A percentile compares a stretch with the other conserved stretches of the same genome.
These are phyloP conservation scores for Paratrimastix pyriformis DNA, from an alignment of 78 protist species.

Conservation along the genomic window DNA sequence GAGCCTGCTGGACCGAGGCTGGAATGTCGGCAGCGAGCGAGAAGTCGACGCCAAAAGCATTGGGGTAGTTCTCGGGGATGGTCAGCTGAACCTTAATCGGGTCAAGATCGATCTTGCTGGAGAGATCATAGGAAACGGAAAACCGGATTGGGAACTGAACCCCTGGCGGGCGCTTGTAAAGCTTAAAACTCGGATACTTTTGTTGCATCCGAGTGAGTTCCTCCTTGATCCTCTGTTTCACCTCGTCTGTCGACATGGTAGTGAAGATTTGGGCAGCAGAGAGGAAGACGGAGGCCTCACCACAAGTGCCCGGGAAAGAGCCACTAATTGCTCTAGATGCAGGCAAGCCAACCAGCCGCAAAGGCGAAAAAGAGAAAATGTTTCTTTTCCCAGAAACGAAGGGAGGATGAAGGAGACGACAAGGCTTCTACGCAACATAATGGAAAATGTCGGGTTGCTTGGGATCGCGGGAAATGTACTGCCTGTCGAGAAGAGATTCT, in stretches of 20 bases:
- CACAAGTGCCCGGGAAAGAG: too few relatives aligned
- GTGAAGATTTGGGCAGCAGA: not conserved
- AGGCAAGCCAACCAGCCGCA: too few relatives aligned
- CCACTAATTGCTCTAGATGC: too few relatives aligned
- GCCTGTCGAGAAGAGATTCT: not conserved
- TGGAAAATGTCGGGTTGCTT: not conserved
- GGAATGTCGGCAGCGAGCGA: not conserved
- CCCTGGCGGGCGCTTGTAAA: conserved; percentile 3
- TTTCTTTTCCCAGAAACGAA: too few relatives aligned
- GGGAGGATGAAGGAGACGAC: not conserved
- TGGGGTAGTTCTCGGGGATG: conserved; percentile 6
- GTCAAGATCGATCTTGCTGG: not conserved
- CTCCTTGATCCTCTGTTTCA: not conserved
- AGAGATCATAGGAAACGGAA: not conserved
- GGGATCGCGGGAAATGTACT: not conserved
- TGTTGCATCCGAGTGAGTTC: not conserved
- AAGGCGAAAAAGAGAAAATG: too few relatives aligned
- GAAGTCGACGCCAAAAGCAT: not conserved
- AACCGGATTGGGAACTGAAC: conserved; percentile 9
- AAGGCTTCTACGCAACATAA: not conserved
- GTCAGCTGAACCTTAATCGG: not conserved
- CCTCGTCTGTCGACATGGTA: not conserved
- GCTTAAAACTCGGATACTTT: not conserved
- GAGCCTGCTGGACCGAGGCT: not conserved
- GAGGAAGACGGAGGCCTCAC: not conserved